Percentiles rank a stretch among this genome's conserved stretches.
phyloP scores from a whole-genome alignment of 352 stramenopile genomes.

The Phytopythium kandeliae region DNA sequence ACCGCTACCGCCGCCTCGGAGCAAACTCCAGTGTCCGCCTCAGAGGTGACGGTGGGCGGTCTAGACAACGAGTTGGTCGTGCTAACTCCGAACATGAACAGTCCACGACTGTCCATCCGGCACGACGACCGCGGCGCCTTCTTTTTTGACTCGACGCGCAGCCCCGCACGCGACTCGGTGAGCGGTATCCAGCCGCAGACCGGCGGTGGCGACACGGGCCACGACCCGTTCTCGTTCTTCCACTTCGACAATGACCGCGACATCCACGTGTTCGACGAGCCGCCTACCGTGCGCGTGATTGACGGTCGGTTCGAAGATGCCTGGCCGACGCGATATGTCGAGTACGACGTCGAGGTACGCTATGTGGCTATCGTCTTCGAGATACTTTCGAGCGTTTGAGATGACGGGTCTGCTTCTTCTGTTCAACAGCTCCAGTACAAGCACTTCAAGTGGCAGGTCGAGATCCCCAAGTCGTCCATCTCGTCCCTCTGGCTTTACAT shows the following conservation, averaged over 20 bases:
- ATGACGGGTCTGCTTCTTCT: too few relatives aligned
- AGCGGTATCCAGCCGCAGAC: constrained; percentile 10
- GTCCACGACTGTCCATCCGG: background rate
- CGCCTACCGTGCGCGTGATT: constrained; percentile 52
- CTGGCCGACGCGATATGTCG: constrained; percentile 77
- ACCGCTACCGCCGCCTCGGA: too few relatives aligned
- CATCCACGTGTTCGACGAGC: constrained; percentile 72
- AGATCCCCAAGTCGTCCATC: constrained; percentile 45
- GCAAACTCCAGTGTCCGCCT: too few relatives aligned
- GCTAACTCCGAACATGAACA: background rate
- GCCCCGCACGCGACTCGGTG: constrained; percentile 27
- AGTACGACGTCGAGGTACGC: constrained; percentile 79
- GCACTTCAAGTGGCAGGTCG: constrained; percentile 51
- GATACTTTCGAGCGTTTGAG: too few relatives aligned
- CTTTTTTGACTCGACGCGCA: constrained; percentile 31
- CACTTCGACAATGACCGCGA: constrained; percentile 54
- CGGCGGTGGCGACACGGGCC: constrained; percentile 18
- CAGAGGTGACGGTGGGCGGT: background rate
- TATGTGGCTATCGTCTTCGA: too few relatives aligned
- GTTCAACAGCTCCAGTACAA: constrained; percentile 35
- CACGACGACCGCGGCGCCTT: constrained; percentile 15
- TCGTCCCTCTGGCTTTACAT: constrained; percentile 64
- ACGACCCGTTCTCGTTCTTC: constrained; percentile 42
- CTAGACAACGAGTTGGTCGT: background rate
- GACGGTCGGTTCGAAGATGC: constrained; percentile 65